phyloP scores from a whole-genome alignment of 768 basidiomycete genomes.

The Russula lepida region DNA sequence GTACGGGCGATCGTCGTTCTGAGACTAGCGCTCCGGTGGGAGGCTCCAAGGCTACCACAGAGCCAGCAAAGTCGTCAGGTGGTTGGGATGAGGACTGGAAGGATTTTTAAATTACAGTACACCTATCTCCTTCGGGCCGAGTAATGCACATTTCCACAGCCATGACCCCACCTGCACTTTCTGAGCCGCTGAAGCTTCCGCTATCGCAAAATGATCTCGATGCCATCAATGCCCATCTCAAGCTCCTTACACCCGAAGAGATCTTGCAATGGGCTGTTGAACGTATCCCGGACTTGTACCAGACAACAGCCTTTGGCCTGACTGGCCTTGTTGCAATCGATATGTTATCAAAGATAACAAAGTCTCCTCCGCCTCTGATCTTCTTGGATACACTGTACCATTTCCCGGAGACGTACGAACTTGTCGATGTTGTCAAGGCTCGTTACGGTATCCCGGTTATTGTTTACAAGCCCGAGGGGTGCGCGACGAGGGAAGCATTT shows the following conservation, averaged over 20 bases:
- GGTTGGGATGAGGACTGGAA: conserved; percentile 43
- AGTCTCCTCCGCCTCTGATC: conserved; percentile 70
- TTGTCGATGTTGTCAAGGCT: conserved; percentile 72
- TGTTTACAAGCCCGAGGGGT: conserved; percentile 72
- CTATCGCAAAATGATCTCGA: conserved; percentile 50
- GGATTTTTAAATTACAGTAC: conserved; percentile 32
- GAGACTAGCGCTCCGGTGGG: neutral
- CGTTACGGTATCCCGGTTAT: conserved; percentile 67
- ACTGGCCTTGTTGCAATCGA: conserved; percentile 91
- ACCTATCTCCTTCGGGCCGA: neutral
- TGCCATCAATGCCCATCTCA: conserved; percentile 67
- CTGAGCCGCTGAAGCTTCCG: conserved; percentile 47
- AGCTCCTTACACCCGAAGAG: conserved; percentile 64
- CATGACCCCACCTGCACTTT: conserved; percentile 24
- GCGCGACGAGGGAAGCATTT: conserved; percentile 61
- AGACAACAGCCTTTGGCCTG: conserved; percentile 95
- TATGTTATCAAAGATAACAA: conserved; percentile 82
- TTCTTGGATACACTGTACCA: conserved; percentile 97
- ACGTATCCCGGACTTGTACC: conserved; percentile 71
- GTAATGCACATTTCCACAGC: neutral
- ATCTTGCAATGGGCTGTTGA: conserved; percentile 81
- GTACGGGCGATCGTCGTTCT: neutral
- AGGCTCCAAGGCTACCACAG: neutral
- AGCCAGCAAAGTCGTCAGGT: conserved; percentile 30
- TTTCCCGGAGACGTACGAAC: conserved; percentile 86